Evolutionary conservation across 768 basidiomycete genomes (phyloP), one percentile per base, ranked within the genome.

Genomic region (Scleroderma bovista): DNA sequence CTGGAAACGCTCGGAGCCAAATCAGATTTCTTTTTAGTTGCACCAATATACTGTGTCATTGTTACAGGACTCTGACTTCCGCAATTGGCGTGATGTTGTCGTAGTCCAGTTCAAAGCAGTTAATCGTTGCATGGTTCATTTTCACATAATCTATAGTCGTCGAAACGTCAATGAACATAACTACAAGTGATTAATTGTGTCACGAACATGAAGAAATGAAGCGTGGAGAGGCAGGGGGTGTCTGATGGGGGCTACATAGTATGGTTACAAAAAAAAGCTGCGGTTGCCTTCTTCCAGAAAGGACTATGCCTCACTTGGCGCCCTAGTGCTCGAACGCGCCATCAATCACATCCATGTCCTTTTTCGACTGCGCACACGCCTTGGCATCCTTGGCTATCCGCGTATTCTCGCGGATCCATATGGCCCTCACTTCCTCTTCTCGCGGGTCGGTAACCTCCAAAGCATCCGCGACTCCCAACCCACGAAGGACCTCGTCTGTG

Each of bases 401-500:
- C 32, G 61, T 60, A 32, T 56, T 64, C 60, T 77, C 75, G 46
- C 69, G 67, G 5, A 64, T 61, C 69, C 72, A 76, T 55, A 77
- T 72, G 9, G 65, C 63, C 22, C 68, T 63, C 9, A 71, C 66
- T 39, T 76, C 75, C 48, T 77, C 75, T 50, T 74, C 74, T 29
- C 66, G 68, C 10, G 68, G 66, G 45, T 77, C 72, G 6, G 59
- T 58, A 12, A 56, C 48, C 6, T 55, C 49, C 15, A 54, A 26
- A 9, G 32, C 24, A 9, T 60, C 65, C 19, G 57, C 24, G 15
- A 84, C 70, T 11, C 86, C 87, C 33, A 90, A 61, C 0, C 86
- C 87, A 38, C 85, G 77, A n/a, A 83, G 65, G 6, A 88, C 73
- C 57, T 90, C 88, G 29, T 86, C 85, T 3, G 68, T 67, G 59